phyloP scores from a whole-genome alignment of 257 asterid genomes.

The Nyctanthes arbortristis region DNA sequence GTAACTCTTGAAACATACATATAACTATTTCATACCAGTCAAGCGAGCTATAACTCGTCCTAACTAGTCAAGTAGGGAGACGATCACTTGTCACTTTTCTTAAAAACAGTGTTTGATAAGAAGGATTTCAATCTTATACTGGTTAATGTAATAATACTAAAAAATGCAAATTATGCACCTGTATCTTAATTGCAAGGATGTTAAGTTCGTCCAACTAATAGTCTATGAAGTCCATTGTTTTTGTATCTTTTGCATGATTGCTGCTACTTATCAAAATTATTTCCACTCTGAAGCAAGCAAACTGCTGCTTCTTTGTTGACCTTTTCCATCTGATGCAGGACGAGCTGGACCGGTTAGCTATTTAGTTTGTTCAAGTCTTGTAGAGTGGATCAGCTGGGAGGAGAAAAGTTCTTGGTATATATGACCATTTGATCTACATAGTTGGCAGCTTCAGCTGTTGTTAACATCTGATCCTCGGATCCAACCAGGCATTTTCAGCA shows the following conservation, averaged over 20 bases:
- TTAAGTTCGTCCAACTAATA: background rate
- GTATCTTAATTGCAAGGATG: background rate
- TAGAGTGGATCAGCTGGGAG: slow-evolving; percentile 6
- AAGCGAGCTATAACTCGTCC: no score
- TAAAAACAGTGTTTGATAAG: background rate
- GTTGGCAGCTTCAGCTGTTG: background rate
- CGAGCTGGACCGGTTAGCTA: slow-evolving; percentile 40
- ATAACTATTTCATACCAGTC: no score
- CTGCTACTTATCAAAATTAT: background rate
- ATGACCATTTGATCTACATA: background rate
- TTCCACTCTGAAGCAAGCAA: slow-evolving; percentile 4
- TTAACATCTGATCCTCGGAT: background rate
- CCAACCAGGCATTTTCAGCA: background rate
- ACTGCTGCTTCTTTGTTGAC: slow-evolving; percentile 13
- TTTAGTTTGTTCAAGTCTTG: slow-evolving; percentile 20
- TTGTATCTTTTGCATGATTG: slow-evolving; percentile 4
- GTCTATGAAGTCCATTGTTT: background rate
- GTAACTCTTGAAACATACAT: no score
- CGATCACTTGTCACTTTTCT: no score
- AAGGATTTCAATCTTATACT: background rate
- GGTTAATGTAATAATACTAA: background rate
- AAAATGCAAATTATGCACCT: background rate
- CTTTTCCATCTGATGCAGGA: slow-evolving; percentile 33
- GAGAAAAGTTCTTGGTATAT: background rate
- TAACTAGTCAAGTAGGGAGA: no score